phyloP scores from a whole-genome alignment of 2,329 filamentous ascomycete species.

The Exophiala xenobiotica region DNA sequence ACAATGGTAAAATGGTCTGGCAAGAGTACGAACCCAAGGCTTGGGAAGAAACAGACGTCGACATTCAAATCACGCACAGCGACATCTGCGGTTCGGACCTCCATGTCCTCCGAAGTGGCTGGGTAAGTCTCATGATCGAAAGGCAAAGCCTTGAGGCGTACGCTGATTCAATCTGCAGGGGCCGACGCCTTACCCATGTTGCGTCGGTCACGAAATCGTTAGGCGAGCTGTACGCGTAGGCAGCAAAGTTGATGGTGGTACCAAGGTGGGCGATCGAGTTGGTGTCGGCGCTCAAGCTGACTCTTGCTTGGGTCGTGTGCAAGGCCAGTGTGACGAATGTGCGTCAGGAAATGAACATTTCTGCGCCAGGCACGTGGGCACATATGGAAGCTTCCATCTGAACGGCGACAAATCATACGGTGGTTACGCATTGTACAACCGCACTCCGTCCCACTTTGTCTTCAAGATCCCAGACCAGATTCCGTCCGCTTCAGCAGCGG shows the following conservation, averaged over 20 bases:
- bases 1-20: constrained; percentile 45
- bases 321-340: constrained; percentile 55
- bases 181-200: constrained; percentile 46
- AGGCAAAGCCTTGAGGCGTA: too few relatives aligned
- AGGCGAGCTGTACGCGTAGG: constrained; percentile 59
- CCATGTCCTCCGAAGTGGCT: constrained; percentile 33
- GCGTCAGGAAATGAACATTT: constrained; percentile 43
- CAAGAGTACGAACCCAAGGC: constrained; percentile 39
- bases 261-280: constrained; percentile 64
- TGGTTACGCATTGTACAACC: constrained; percentile 59
- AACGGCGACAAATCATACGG: constrained; percentile 66
- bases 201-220: constrained; percentile 66
- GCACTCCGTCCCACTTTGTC: constrained; percentile 45
- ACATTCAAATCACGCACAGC: constrained; percentile 65
- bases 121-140: too few relatives aligned
- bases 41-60: constrained; percentile 60
- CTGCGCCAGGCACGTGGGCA: constrained; percentile 46
- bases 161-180: too few relatives aligned
- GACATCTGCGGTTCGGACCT: constrained; percentile 65
- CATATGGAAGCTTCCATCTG: constrained; percentile 59
- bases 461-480: constrained; percentile 41
- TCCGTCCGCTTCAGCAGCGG: constrained; percentile 59
- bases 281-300: constrained; percentile 62
- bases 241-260: constrained; percentile 37
- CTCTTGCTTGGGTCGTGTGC: constrained; percentile 43